Evolutionary conservation across 1,284 basidiomycete species (phyloP).

Genomic region (Sutorius eximius): DNA sequence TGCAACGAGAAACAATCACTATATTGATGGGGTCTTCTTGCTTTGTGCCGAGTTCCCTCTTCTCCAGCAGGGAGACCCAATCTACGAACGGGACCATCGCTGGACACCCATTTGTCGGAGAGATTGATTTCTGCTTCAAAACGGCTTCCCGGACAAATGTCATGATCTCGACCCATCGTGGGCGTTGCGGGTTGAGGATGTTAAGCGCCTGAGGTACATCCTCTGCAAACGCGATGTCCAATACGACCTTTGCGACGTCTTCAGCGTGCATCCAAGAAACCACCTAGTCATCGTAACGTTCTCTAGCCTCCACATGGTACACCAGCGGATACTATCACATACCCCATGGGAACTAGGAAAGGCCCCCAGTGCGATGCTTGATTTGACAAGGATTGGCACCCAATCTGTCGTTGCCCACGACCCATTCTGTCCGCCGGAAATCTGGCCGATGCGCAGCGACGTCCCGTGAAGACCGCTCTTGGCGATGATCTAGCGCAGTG

Average conservation of each 20-base stretch:
- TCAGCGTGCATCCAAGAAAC: conserved; percentile 28
- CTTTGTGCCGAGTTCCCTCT: conserved; percentile 2
- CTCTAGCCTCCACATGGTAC: neutral
- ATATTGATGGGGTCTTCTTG: conserved; percentile 13
- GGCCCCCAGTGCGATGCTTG: conserved; percentile 24
- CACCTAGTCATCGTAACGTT: conserved; percentile 7
- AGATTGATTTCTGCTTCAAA: neutral
- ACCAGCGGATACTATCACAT: neutral
- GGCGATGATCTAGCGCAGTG: conserved; percentile 22
- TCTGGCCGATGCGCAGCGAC: conserved; percentile 37
- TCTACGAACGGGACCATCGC: conserved; percentile 15
- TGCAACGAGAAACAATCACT: neutral
- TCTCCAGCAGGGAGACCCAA: conserved; percentile 23
- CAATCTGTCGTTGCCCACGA: conserved; percentile 36
- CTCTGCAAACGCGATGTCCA: conserved; percentile 22
- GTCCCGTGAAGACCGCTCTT: conserved; percentile 25
- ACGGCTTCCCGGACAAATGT: conserved; percentile 14
- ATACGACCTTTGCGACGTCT: conserved; percentile 17
- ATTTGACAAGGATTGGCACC: conserved; percentile 35
- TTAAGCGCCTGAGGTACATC: conserved; percentile 16
- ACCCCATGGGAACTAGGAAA: conserved; percentile 12
- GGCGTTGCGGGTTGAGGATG: conserved; percentile 20
- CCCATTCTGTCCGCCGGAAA: conserved; percentile 30
- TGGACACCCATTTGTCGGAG: neutral
- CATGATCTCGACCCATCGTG: conserved; percentile 19